phyloP scores from a whole-genome alignment of 345 rosid species.

The Syzygium aqueum region DNA sequence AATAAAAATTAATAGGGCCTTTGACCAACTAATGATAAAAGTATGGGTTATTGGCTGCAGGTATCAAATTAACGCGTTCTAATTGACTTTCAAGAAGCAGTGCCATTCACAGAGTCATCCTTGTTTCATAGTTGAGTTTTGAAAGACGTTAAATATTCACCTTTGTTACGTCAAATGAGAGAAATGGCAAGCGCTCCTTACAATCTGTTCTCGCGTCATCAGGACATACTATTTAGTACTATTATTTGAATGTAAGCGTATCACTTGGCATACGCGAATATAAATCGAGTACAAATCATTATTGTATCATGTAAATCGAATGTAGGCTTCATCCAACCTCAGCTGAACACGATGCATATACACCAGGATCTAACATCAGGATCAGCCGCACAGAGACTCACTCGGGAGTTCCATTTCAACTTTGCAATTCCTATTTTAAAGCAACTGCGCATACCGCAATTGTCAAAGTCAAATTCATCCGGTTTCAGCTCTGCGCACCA shows the following conservation, averaged over 20 bases:
- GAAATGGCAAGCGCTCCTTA: neutral
- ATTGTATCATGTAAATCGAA: neutral
- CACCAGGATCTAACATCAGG: neutral
- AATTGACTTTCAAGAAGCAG: neutral
- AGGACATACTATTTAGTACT: neutral
- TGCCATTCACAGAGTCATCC: neutral
- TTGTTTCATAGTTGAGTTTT: neutral
- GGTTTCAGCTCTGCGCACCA: neutral
- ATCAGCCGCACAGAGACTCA: neutral
- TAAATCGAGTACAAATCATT: neutral
- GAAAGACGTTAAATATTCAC: neutral
- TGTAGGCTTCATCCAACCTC: neutral
- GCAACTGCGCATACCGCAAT: neutral
- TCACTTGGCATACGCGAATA: neutral
- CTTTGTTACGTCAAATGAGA: neutral
- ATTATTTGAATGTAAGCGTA: neutral
- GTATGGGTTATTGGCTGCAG: neutral
- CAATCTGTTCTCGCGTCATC: neutral
- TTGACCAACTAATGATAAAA: neutral
- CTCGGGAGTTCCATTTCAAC: neutral
- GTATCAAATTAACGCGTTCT: neutral
- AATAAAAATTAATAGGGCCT: neutral
- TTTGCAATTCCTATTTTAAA: neutral
- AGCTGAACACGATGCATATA: neutral
- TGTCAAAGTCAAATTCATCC: neutral